These are phyloP conservation scores for Tetrahymena borealis DNA, from an alignment of 73 alveolate genomes.

Conservation along the genomic window DNA sequence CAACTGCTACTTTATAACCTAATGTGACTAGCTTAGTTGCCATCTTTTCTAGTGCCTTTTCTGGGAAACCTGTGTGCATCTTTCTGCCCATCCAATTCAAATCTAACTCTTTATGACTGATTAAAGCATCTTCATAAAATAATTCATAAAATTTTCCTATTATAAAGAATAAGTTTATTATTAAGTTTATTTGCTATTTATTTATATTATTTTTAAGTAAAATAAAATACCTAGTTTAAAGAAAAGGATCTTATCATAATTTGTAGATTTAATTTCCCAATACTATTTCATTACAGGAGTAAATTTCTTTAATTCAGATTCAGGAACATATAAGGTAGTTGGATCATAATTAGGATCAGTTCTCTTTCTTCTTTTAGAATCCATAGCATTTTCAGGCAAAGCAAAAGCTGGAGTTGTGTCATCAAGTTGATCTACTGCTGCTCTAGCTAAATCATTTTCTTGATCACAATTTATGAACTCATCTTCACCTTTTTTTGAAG, in stretches of 20 bases:
- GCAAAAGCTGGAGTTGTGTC: conserved; percentile 41
- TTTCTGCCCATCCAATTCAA: conserved; percentile 83
- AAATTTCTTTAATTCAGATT: conserved; percentile 26
- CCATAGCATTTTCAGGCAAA: conserved; percentile 34
- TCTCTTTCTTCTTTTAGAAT: conserved; percentile 39
- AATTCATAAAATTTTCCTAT: conserved; percentile 71
- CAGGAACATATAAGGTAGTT: conserved; percentile 60
- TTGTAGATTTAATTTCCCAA: conserved; percentile 57
- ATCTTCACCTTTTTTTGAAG: not conserved
- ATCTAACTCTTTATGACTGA: conserved; percentile 56
- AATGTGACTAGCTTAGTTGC: conserved; percentile 27
- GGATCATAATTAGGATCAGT: conserved; percentile 64
- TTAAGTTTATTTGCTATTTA: not conserved
- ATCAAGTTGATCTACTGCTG: conserved; percentile 14
- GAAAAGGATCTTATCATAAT: conserved; percentile 59
- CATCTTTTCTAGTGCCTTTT: conserved; percentile 49
- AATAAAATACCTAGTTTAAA: conserved; percentile 45
- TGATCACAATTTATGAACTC: not conserved
- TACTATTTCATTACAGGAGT: conserved; percentile 62
- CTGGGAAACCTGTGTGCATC: conserved; percentile 83
- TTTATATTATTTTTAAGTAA: not conserved
- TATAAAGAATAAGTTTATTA: not conserved
- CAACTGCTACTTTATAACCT: conserved; percentile 58
- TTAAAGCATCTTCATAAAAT: conserved; percentile 68
- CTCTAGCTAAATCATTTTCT: not conserved